A percentile compares a stretch with the other conserved stretches of the same genome.
phyloP scores from a whole-genome alignment of 2,329 filamentous ascomycete genomes.

The Daldinia eschscholtzii region DNA sequence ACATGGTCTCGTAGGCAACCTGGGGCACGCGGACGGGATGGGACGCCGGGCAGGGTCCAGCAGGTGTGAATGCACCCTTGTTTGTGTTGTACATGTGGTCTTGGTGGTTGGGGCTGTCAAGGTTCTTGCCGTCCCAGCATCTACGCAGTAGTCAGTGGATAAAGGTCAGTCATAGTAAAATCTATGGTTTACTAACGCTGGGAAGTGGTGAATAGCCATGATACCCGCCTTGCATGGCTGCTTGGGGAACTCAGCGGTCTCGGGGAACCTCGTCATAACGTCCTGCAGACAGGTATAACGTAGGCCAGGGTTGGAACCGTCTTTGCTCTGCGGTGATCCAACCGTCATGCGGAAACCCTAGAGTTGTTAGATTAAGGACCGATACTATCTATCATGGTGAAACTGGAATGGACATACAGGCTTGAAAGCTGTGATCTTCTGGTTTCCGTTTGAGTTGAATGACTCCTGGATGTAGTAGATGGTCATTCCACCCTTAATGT shows the following conservation, averaged over 20 bases:
- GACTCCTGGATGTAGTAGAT: conserved; percentile 59
- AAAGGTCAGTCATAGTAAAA: not conserved
- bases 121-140: conserved; percentile 49
- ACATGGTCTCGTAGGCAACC: conserved; percentile 60
- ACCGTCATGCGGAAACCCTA: conserved; percentile 59
- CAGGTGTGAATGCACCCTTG: conserved; percentile 48
- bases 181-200: conserved; percentile 46
- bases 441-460: conserved; percentile 56
- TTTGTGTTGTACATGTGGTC: conserved; percentile 57
- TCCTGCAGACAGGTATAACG: conserved; percentile 53
- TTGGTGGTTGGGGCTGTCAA: conserved; percentile 52
- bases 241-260: conserved; percentile 54
- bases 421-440: conserved; percentile 57
- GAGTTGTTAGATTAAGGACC: conserved; percentile 23
- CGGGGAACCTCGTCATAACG: conserved; percentile 54
- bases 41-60: conserved; percentile 54
- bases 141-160: conserved; percentile 44
- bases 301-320: conserved; percentile 49
- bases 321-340: conserved; percentile 49
- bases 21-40: conserved; percentile 56
- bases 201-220: conserved; percentile 57
- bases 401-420: conserved; percentile 40
- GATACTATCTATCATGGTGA: not conserved
- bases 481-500: conserved; percentile 56
- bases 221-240: conserved; percentile 55